These are phyloP conservation scores for Blastobotrys mokoenaii DNA, from an alignment of 805 yeast species.

Conservation along the genomic window DNA sequence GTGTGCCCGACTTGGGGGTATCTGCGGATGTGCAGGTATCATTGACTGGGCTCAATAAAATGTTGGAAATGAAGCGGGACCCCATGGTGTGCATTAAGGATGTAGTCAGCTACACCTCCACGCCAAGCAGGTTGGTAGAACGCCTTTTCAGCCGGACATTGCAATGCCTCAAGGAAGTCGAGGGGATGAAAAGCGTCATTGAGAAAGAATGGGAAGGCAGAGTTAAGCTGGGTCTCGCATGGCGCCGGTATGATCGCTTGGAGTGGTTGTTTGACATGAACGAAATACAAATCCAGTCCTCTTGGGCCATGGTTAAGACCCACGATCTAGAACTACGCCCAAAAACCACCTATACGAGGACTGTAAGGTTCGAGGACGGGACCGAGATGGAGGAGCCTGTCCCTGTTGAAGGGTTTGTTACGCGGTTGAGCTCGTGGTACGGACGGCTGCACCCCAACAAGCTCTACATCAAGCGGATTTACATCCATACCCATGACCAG, in stretches of 20 bases:
- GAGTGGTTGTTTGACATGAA: slow-evolving; percentile 55
- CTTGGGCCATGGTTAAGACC: slow-evolving; percentile 36
- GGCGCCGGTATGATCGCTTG: slow-evolving; percentile 63
- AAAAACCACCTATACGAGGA: slow-evolving; percentile 22
- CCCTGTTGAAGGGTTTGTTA: slow-evolving; percentile 76
- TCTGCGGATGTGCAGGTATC: slow-evolving; percentile 43
- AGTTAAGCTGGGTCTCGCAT: slow-evolving; percentile 42
- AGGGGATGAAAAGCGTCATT: slow-evolving; percentile 7
- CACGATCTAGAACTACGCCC: slow-evolving; percentile 56
- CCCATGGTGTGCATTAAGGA: slow-evolving; percentile 5
- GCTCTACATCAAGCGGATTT: slow-evolving; percentile 45
- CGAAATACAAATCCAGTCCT: slow-evolving; percentile 35
- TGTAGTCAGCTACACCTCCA: slow-evolving; percentile 3
- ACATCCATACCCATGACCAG: slow-evolving; percentile 55
- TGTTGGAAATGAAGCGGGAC: slow-evolving; percentile 3
- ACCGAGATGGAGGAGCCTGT: slow-evolving; percentile 44
- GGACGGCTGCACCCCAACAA: slow-evolving; percentile 34
- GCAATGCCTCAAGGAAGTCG: slow-evolving; percentile 24
- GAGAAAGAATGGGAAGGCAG: slow-evolving; percentile 11
- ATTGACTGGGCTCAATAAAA: slow-evolving; percentile 12
- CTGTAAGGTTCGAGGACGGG: slow-evolving; percentile 18
- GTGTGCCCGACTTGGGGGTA: slow-evolving; percentile 39
- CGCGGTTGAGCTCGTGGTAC: slow-evolving; percentile 42
- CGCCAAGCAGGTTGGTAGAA: slow-evolving; percentile 10
- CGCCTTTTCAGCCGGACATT: slow-evolving; percentile 34